These are phyloP conservation scores for Lasiosphaeris hirsuta DNA, from an alignment of 495 filamentous ascomycete genomes.

Conservation along the genomic window DNA sequence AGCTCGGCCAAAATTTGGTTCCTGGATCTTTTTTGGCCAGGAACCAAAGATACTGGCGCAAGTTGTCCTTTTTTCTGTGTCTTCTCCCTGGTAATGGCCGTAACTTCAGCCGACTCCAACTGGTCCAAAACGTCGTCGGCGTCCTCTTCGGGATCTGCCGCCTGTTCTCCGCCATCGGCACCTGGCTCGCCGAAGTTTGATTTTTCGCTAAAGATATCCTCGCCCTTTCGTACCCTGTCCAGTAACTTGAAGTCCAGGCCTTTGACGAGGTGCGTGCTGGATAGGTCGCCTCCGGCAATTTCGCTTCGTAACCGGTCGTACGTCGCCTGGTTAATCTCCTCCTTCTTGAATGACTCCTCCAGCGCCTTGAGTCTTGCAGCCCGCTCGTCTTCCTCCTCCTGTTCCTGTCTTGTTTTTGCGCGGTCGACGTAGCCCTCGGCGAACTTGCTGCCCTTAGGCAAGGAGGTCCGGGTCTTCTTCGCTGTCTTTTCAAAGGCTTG, in stretches of 20 bases:
- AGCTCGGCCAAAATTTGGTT: conserved; percentile 82
- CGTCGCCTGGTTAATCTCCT: conserved; percentile 70
- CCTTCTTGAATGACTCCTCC: conserved; percentile 77
- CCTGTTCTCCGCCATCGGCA: conserved; percentile 26
- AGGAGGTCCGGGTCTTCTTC: conserved; percentile 73
- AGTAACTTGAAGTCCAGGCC: conserved; percentile 84
- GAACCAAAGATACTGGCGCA: conserved; percentile 57
- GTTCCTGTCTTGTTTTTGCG: conserved; percentile 50
- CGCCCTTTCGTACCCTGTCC: conserved; percentile 66
- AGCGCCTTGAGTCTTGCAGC: conserved; percentile 67
- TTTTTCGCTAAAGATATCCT: conserved; percentile 58
- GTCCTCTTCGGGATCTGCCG: conserved; percentile 37
- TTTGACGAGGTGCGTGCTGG: conserved; percentile 82
- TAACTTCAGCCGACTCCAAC: conserved; percentile 61
- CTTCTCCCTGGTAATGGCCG: conserved; percentile 53
- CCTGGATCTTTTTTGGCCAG: conserved; percentile 67
- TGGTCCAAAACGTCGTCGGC: conserved; percentile 77
- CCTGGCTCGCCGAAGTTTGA: conserved; percentile 13
- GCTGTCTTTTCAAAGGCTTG: conserved; percentile 46
- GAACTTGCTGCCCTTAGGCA: conserved; percentile 80
- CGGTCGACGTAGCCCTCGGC: conserved; percentile 83
- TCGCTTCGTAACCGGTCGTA: conserved; percentile 71
- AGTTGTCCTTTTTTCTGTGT: conserved; percentile 72
- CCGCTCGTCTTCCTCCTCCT: conserved; percentile 60
- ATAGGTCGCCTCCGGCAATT: conserved; percentile 78